These are phyloP conservation scores for Ceratocystis cubensis DNA, from an alignment of 2,329 filamentous ascomycete genomes.

Conservation along the genomic window DNA sequence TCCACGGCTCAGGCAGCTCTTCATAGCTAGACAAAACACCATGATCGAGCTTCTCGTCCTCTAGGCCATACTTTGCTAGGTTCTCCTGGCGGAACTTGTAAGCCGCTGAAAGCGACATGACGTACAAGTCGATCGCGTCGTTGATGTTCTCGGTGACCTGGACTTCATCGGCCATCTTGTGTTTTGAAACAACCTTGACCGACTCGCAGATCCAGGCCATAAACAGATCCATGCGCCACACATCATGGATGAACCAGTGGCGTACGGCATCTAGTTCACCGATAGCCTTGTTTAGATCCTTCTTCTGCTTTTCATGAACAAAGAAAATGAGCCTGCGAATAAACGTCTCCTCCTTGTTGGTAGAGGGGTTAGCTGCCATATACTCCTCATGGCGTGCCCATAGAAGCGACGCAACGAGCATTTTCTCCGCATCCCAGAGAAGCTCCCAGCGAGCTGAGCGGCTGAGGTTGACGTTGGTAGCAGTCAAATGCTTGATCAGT, in stretches of 20 bases:
- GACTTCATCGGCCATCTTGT: conserved; percentile 42
- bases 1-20: conserved; percentile 72
- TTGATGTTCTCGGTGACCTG: conserved; percentile 44
- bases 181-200: conserved; percentile 59
- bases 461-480: conserved; percentile 53
- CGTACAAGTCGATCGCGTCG: conserved; percentile 53
- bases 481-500: conserved; percentile 58
- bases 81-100: conserved; percentile 62
- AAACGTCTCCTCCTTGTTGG: conserved; percentile 35
- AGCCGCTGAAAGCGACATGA: conserved; percentile 48
- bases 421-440: conserved; percentile 81
- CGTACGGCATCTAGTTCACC: conserved; percentile 69
- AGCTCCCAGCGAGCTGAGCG: conserved; percentile 62
- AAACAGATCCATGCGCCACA: conserved; percentile 59
- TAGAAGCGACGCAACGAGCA: conserved; percentile 64
- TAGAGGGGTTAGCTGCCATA: conserved; percentile 44
- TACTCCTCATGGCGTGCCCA: conserved; percentile 72
- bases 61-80: conserved; percentile 58
- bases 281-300: conserved; percentile 47
- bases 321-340: conserved; percentile 55
- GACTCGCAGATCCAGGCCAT: conserved; percentile 68
- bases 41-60: conserved; percentile 50
- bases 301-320: conserved; percentile 65
- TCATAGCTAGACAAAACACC: conserved; percentile 54
- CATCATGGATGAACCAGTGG: conserved; percentile 74